A percentile compares a stretch with the other conserved stretches of the same genome.
These are phyloP conservation scores for Kitagawia praeruptora DNA, from an alignment of 129 eudicot species.

Conservation along the genomic window DNA sequence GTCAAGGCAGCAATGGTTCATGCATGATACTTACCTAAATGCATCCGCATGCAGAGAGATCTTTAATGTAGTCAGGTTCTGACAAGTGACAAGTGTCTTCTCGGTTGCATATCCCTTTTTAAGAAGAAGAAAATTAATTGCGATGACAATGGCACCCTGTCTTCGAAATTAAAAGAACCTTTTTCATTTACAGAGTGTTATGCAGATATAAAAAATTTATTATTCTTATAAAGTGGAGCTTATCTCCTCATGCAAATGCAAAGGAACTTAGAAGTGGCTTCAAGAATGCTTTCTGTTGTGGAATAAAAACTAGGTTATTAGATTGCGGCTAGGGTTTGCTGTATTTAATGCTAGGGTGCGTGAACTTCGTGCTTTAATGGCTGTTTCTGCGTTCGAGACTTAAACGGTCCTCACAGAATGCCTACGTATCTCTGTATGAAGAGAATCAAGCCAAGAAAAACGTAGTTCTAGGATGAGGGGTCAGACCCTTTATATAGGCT, in stretches of 20 bases:
- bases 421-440: too few relatives aligned
- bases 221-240: not conserved
- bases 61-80: conserved; percentile 13
- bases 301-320: too few relatives aligned
- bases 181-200: not conserved
- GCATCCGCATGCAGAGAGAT: not conserved
- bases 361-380: too few relatives aligned
- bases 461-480: too few relatives aligned
- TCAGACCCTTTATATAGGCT: too few relatives aligned
- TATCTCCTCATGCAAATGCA: not conserved
- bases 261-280: not conserved
- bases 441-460: too few relatives aligned
- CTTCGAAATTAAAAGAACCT: not conserved
- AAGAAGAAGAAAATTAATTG: too few relatives aligned
- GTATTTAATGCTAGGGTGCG: too few relatives aligned
- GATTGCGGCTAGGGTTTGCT: too few relatives aligned
- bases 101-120: conserved; percentile 25
- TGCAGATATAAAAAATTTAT: not conserved
- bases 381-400: too few relatives aligned
- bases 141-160: conserved; percentile 6
- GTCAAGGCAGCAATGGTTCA: not conserved
- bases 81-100: not conserved
- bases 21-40: not conserved
- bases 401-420: too few relatives aligned
- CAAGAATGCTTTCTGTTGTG: not conserved